These are phyloP conservation scores for Colletotrichum agaves DNA, from an alignment of 2,329 filamentous ascomycete species.

Conservation along the genomic window DNA sequence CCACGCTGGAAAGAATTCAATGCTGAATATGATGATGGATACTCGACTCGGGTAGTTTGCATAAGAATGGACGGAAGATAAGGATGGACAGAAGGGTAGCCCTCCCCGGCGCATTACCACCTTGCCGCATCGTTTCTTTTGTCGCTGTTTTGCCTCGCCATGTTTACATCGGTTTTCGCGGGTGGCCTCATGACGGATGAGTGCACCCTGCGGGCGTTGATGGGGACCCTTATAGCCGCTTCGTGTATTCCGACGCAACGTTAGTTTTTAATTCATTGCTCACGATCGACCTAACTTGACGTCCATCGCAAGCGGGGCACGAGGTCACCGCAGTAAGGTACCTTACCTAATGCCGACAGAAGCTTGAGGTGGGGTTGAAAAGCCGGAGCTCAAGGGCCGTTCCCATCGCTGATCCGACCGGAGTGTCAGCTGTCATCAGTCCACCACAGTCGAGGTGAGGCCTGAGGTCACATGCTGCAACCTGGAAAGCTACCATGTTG, in stretches of 20 bases:
- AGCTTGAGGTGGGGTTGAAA: no score
- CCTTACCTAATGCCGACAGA: no score
- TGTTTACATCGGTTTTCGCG: constrained; percentile 24
- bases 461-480: no score
- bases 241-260: constrained; percentile 35
- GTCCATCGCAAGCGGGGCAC: no score
- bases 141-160: constrained; percentile 28
- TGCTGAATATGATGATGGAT: constrained; percentile 28
- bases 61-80: constrained; percentile 35
- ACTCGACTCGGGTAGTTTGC: constrained; percentile 37
- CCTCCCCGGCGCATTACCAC: constrained; percentile 35
- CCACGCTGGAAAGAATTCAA: constrained; percentile 15
- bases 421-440: no score
- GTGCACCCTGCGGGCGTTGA: constrained; percentile 28
- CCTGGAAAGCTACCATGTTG: no score
- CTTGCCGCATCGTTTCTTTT: constrained; percentile 32
- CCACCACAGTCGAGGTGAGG: no score
- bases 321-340: no score
- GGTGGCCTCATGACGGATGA: constrained; percentile 24
- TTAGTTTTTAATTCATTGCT: constrained; percentile 36
- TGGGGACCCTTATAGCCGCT: constrained; percentile 34
- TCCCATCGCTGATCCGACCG: no score
- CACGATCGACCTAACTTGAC: constrained; percentile 15
- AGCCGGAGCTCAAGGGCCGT: no score
- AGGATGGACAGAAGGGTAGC: constrained; percentile 29